Conservation (phyloP, 1,139 yeast genomes). For the Arxiozyma telluris region DNA sequence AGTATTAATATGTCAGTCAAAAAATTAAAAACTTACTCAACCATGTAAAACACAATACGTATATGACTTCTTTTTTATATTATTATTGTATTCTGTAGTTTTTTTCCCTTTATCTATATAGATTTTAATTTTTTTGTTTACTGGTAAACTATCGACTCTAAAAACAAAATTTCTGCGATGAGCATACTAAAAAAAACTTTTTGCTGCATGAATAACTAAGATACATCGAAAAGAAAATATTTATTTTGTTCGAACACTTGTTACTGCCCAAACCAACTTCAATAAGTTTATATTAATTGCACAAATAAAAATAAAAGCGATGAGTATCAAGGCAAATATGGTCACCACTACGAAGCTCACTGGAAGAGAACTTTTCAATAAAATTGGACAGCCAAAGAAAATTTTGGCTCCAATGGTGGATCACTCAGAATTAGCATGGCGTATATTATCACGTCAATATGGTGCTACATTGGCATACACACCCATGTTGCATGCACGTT, state of each 20-base stretch:
- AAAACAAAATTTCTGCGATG: background rate
- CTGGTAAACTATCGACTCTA: background rate
- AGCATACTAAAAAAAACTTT: constrained; percentile 7
- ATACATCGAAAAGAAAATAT: too few relatives aligned
- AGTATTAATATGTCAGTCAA: too few relatives aligned
- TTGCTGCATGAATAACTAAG: too few relatives aligned
- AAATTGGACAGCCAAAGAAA: constrained; percentile 66
- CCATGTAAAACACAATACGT: too few relatives aligned
- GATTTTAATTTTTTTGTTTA: too few relatives aligned
- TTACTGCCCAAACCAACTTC: too few relatives aligned
- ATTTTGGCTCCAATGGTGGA: constrained; percentile 99
- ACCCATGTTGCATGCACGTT: constrained; percentile 91
- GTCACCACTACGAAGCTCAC: constrained; percentile 21
- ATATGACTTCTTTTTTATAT: too few relatives aligned
- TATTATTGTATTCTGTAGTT: too few relatives aligned
- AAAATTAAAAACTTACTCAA: background rate
- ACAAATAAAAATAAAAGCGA: background rate
- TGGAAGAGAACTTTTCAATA: constrained; percentile 65
- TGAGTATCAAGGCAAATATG: background rate
- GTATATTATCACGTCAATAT: constrained; percentile 72
- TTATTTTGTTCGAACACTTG: too few relatives aligned
- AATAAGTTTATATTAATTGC: too few relatives aligned
- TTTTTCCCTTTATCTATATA: too few relatives aligned
- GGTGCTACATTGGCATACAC: constrained; percentile 95
- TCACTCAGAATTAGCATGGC: constrained; percentile 93